Evolutionary conservation across 208 protist genomes (phyloP).

Genomic region (Histomonas meleagridis): DNA sequence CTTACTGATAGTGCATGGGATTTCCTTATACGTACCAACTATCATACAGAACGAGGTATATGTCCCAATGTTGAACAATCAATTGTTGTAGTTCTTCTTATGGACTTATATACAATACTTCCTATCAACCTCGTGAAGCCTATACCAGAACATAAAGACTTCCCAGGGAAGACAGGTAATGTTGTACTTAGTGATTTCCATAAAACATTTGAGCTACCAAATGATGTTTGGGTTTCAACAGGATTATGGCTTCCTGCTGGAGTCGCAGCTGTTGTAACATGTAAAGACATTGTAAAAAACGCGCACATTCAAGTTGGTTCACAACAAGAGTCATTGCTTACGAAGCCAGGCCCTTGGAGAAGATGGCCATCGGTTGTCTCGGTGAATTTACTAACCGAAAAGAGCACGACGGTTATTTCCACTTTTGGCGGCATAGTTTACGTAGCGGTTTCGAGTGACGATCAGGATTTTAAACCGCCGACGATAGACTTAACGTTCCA

Average conservation of each 20-base stretch:
- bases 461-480: neutral
- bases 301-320: neutral
- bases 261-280: neutral
- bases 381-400: neutral
- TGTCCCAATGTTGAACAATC: neutral
- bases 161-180: slow-evolving; percentile 4
- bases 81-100: neutral
- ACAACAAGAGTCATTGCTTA: neutral
- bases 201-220: neutral
- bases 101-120: neutral
- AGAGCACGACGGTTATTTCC: neutral
- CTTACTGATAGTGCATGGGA: neutral
- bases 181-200: neutral
- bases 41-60: neutral
- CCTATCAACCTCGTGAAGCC: neutral
- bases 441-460: too few relatives aligned
- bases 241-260: slow-evolving; percentile 8
- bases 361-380: slow-evolving; percentile 23
- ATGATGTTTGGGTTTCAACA: neutral
- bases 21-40: neutral
- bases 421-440: neutral
- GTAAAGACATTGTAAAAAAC: too few relatives aligned
- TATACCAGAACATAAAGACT: neutral
- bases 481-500: neutral
- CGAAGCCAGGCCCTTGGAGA: neutral